A percentile compares a stretch with the other conserved stretches of the same genome.
These are phyloP conservation scores for Trichoderma atroviride DNA, from an alignment of 2,329 filamentous ascomycete genomes.

Conservation along the genomic window DNA sequence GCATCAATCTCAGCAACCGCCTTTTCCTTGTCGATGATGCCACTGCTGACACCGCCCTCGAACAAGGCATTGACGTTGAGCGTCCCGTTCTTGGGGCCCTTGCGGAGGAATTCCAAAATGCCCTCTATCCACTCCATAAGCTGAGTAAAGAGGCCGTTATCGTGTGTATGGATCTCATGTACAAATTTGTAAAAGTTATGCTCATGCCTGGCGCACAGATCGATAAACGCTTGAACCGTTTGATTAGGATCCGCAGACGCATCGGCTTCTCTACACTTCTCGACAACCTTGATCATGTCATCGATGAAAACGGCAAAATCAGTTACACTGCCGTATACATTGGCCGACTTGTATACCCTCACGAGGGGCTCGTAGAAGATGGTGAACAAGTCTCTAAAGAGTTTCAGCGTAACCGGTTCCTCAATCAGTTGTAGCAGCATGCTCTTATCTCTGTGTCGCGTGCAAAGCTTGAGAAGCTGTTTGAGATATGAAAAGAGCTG, in stretches of 20 bases:
- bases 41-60: slow-evolving; percentile 71
- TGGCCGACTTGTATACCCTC: slow-evolving; percentile 96
- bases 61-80: slow-evolving; percentile 95
- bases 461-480: slow-evolving; percentile 89
- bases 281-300: slow-evolving; percentile 79
- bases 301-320: slow-evolving; percentile 94
- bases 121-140: slow-evolving; percentile 97
- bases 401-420: slow-evolving; percentile 93
- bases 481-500: slow-evolving; percentile 94
- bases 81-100: slow-evolving; percentile 81
- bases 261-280: slow-evolving; percentile 70
- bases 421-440: slow-evolving; percentile 98
- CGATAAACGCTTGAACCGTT: slow-evolving; percentile 97
- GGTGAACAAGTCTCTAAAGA: slow-evolving; percentile 94
- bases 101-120: slow-evolving; percentile 88
- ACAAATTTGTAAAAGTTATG: slow-evolving; percentile 99
- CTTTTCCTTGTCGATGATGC: slow-evolving; percentile 68
- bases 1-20: slow-evolving; percentile 80
- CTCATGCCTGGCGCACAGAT: slow-evolving; percentile 91
- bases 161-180: slow-evolving; percentile 94
- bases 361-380: slow-evolving; percentile 99
- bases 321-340: slow-evolving; percentile 95
- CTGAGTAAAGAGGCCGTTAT: slow-evolving; percentile 93
- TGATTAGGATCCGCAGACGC: slow-evolving; percentile 95
- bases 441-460: slow-evolving; percentile 87